phyloP scores from a whole-genome alignment of 768 basidiomycete genomes.

The Chlorophyllum brunneum region DNA sequence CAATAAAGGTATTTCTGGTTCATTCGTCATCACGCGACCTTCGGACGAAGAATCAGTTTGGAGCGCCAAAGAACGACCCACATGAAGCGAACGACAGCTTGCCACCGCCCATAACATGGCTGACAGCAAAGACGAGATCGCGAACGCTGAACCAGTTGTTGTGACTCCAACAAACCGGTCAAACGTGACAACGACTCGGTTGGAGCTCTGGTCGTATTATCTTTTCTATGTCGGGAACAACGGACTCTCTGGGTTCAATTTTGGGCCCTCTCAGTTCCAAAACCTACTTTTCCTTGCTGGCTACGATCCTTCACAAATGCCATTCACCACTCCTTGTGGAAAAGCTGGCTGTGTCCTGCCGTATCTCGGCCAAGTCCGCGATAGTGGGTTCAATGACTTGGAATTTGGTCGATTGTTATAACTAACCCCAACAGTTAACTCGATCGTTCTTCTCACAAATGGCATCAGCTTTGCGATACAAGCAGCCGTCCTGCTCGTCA shows the following conservation, averaged over 20 bases:
- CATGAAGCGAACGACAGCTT: neutral
- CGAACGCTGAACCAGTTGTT: neutral
- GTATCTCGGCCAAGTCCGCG: constrained; percentile 56
- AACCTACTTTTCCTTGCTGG: constrained; percentile 71
- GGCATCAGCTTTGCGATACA: constrained; percentile 79
- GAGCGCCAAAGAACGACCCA: neutral
- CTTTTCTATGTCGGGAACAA: constrained; percentile 65
- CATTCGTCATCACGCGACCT: too few species aligned
- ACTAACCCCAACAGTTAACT: constrained; percentile 49
- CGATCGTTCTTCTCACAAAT: constrained; percentile 75
- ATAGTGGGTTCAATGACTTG: constrained; percentile 41
- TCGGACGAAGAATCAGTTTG: too few species aligned
- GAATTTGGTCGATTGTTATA: neutral
- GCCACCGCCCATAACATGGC: neutral
- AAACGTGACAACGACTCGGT: constrained; percentile 34
- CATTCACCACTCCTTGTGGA: constrained; percentile 49
- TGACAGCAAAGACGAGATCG: neutral
- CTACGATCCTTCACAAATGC: constrained; percentile 58
- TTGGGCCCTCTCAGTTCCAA: constrained; percentile 73
- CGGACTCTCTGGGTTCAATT: constrained; percentile 66
- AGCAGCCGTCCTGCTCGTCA: constrained; percentile 56
- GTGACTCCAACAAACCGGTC: neutral
- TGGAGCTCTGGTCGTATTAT: constrained; percentile 59
- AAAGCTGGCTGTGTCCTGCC: constrained; percentile 59
- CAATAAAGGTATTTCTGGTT: too few species aligned